Evolutionary conservation across 2,329 filamentous ascomycete genomes (phyloP), one percentile per base, ranked within the genome.

Genomic region (Nakataea oryzae): DNA sequence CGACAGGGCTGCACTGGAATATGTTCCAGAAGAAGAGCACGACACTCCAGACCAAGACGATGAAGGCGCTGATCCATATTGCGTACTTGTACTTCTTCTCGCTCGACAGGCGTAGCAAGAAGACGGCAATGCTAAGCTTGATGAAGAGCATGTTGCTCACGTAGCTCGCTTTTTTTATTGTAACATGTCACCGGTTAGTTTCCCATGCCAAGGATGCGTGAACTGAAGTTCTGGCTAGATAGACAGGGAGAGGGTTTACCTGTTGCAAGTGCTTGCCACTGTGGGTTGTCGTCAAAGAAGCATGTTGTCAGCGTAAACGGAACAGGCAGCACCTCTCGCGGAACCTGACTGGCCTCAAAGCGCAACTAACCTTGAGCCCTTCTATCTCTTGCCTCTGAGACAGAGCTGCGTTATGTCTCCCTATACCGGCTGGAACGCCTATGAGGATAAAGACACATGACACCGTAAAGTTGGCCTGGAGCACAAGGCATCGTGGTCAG

Each of bases 131-230:
- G 70, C 81, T 81, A 60, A 83, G 70, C 70, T 84, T 84, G 70
- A 82, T 78, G 64, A 84, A 78, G 75, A 82, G 78, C 80, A 84
- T 84, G 64, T 81, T 75, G 12, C 78, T 65, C 57, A 83, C 71
- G 62, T 83, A 83, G 2, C 76, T 77, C 8, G 75, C 78, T 50
- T 50, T 3, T 14, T 50, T 47, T 47, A 7, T 21, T 13, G 41
- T n/a, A n/a, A n/a, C n/a, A n/a, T n/a, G n/a, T n/a, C n/a, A n/a
- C 21, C 7, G 21, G 41, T 50, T 50, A 50, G 41, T n/a, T n/a
- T n/a, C 21, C 1, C 4, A 9, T 50, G 21, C 24, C 21, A n/a
- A 50, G 21, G 41, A 13, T n/a, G 2, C 21, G 21, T 9, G 9
- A n/a, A n/a, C n/a, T n/a, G n/a, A n/a, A n/a, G n/a, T n/a, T n/a